Evolutionary conservation across 225 moss, liverwort and hornwort species (phyloP).

Genomic region (Pleurozium schreberi): DNA sequence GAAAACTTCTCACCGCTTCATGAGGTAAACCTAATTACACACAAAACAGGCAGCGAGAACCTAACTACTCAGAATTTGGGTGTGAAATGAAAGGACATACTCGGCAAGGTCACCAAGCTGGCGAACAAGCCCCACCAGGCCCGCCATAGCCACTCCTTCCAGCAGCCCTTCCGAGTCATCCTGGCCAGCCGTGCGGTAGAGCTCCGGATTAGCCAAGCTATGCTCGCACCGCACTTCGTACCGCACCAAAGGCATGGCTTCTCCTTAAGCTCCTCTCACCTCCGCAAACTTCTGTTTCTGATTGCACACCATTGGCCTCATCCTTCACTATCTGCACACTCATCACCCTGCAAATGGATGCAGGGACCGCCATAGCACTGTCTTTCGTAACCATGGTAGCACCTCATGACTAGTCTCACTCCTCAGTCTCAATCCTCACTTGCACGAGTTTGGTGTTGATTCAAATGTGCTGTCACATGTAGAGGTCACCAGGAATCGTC

Average conservation of each 20-base stretch:
- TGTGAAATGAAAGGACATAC: conserved; percentile 24
- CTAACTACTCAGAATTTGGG: not conserved
- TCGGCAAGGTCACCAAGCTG: conserved; percentile 97
- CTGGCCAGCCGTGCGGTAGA: conserved; percentile 67
- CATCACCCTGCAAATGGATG: not conserved
- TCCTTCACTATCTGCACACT: not conserved
- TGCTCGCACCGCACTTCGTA: conserved; percentile 97
- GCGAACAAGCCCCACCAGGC: conserved; percentile 87
- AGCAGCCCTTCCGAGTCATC: conserved; percentile 92
- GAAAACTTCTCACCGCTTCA: not conserved
- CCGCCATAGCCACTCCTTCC: conserved; percentile 96
- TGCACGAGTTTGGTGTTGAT: not conserved
- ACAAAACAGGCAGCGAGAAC: not conserved
- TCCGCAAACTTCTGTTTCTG: not conserved
- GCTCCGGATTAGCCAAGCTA: conserved; percentile 87
- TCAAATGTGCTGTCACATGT: not conserved
- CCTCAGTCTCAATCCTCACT: not conserved
- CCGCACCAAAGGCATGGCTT: conserved; percentile 79
- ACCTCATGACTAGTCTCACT: not conserved
- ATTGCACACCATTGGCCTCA: not conserved
- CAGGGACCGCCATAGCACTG: not conserved
- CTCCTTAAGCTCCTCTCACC: not conserved
- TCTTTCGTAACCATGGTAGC: not conserved
- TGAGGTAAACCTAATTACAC: not conserved
- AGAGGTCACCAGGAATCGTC: not conserved